Evolutionary conservation across 495 filamentous ascomycete genomes (phyloP).

Genomic region (Penicillium malachiteum): DNA sequence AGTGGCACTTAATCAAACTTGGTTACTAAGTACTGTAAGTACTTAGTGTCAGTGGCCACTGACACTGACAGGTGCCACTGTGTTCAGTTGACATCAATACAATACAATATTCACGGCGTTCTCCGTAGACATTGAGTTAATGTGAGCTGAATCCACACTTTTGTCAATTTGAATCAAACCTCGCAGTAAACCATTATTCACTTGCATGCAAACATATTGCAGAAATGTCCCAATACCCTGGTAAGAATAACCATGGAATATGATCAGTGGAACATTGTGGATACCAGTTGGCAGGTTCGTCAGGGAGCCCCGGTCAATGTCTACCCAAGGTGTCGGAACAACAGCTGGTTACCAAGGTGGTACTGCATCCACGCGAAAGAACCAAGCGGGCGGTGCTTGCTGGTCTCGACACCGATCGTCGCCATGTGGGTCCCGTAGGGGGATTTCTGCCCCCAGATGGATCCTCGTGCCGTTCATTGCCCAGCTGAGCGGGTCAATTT

Average conservation of each 20-base stretch:
- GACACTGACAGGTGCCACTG: too few relatives aligned
- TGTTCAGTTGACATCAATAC: too few relatives aligned
- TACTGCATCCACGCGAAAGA: neutral
- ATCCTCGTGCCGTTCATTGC: constrained; percentile 16
- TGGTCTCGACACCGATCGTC: constrained; percentile 11
- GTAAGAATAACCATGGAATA: neutral
- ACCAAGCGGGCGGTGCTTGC: neutral
- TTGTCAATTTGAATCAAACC: neutral
- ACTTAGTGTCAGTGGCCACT: too few relatives aligned
- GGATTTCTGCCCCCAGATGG: constrained; percentile 3
- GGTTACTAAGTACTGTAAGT: too few relatives aligned
- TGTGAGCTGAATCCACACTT: too few relatives aligned
- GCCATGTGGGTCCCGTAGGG: neutral
- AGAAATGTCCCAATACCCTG: neutral
- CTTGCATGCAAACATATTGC: neutral
- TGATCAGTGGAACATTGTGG: too few relatives aligned
- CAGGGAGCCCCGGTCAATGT: too few relatives aligned
- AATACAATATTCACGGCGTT: neutral
- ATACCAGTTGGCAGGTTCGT: too few relatives aligned
- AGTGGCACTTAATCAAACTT: too few relatives aligned
- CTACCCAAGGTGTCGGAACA: too few relatives aligned
- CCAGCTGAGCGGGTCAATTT: neutral
- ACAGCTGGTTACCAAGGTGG: too few relatives aligned
- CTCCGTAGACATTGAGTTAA: neutral
- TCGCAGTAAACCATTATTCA: neutral